phyloP scores from a whole-genome alignment of 306 rosid genomes.

The Prosopis cineraria region DNA sequence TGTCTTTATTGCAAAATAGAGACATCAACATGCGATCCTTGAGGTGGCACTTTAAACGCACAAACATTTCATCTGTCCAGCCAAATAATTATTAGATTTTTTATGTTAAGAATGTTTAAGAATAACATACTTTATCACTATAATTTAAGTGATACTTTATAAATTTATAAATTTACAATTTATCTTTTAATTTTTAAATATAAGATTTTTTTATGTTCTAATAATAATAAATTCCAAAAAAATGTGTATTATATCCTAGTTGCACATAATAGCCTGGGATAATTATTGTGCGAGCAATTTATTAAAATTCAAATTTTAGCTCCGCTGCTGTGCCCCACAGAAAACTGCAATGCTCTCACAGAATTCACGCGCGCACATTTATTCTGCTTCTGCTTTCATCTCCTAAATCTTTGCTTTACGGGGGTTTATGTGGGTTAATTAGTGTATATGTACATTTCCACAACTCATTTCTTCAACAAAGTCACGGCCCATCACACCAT shows the following conservation, averaged over 20 bases:
- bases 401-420: not conserved
- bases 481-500: too few relatives aligned
- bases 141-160: too few relatives aligned
- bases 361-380: not conserved
- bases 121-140: too few relatives aligned
- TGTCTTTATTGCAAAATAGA: not conserved
- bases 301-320: not conserved
- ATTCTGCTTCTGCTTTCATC: not conserved
- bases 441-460: too few relatives aligned
- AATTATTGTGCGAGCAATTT: conserved; percentile 18
- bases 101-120: too few relatives aligned
- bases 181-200: too few relatives aligned
- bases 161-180: too few relatives aligned
- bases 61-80: conserved; percentile 31
- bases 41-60: conserved; percentile 30
- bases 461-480: too few relatives aligned
- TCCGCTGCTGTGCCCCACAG: not conserved
- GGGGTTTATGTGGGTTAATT: too few relatives aligned
- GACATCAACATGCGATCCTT: not conserved
- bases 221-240: not conserved
- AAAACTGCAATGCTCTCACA: not conserved
- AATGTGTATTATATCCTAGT: not conserved
- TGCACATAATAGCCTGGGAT: not conserved
- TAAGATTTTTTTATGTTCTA: too few relatives aligned
- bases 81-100: too few relatives aligned